phyloP scores from a whole-genome alignment of 169 alveolate species.

The Cytauxzoon felis region DNA sequence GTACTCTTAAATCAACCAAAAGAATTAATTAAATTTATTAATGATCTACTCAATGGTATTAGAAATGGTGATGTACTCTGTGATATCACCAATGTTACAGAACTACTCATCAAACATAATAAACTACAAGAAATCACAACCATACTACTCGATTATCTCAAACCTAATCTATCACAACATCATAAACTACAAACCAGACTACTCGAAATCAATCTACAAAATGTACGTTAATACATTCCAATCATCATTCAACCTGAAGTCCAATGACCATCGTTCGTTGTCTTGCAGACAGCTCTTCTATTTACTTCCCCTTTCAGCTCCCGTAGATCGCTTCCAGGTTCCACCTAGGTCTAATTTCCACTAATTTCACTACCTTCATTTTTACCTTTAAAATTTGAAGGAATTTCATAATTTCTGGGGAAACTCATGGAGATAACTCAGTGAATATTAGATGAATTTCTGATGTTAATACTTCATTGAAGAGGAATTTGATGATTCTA shows the following conservation, averaged over 20 bases:
- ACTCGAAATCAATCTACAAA: conserved; percentile 91
- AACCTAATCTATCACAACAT: conserved; percentile 94
- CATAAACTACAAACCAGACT: conserved; percentile 97
- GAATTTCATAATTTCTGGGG: too few relatives aligned
- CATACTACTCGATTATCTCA: conserved; percentile 93
- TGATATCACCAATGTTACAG: conserved; percentile 86
- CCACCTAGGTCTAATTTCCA: too few relatives aligned
- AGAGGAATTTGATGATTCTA: too few relatives aligned
- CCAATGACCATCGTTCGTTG: too few relatives aligned
- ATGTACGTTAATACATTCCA: conserved; percentile 55
- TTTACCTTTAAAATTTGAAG: too few relatives aligned
- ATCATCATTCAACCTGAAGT: conserved; percentile 24
- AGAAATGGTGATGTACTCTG: conserved; percentile 67
- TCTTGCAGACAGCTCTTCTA: too few relatives aligned
- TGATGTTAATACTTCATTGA: too few relatives aligned
- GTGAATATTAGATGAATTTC: too few relatives aligned
- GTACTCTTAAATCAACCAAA: conserved; percentile 20
- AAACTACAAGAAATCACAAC: conserved; percentile 96
- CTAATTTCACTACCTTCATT: too few relatives aligned
- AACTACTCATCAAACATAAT: conserved; percentile 58
- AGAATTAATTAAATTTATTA: conserved; percentile 1
- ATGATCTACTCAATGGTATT: conserved; percentile 19
- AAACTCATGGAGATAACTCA: too few relatives aligned
- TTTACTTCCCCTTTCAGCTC: too few relatives aligned
- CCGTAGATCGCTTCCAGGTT: too few relatives aligned